Evolutionary conservation across 139 green algal genomes (phyloP).

Genomic region (Chlorella sp.): DNA sequence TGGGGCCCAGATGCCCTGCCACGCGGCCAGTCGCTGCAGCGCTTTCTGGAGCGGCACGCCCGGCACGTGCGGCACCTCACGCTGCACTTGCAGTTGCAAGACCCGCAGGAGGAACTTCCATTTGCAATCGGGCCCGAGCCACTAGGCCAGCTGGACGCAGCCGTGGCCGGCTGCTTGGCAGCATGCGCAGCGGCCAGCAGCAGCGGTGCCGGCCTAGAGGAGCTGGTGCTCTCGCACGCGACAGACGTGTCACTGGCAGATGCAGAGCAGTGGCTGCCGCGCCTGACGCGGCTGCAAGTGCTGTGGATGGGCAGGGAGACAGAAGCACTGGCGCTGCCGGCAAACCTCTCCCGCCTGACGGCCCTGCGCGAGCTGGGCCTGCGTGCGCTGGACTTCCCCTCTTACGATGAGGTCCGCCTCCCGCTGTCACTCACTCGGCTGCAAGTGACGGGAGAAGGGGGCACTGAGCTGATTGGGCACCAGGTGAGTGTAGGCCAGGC

Average conservation of each 20-base stretch:
- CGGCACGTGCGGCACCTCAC: slow-evolving; percentile 6
- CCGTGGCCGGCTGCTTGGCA: not conserved
- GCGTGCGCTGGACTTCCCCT: not conserved
- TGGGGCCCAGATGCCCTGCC: not conserved
- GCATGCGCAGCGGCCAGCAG: not conserved
- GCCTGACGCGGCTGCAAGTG: not conserved
- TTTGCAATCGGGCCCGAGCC: not conserved
- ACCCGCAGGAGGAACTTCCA: not conserved
- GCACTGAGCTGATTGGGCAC: not conserved
- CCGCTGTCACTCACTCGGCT: not conserved
- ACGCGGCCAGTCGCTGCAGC: not conserved
- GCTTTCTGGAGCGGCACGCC: not conserved
- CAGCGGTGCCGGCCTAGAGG: not conserved
- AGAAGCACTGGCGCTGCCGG: not conserved
- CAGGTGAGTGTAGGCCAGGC: not conserved
- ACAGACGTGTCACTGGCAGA: not conserved
- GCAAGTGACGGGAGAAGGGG: not conserved
- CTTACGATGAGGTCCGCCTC: not conserved
- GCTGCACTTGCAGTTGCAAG: not conserved
- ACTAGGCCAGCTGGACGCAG: not conserved
- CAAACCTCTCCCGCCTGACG: not conserved
- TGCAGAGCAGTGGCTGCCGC: not conserved
- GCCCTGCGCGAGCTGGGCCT: not conserved
- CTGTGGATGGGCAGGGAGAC: slow-evolving; percentile 1
- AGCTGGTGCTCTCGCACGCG: not conserved